Evolutionary conservation across 306 rosid species (phyloP), one percentile per base, ranked within the genome.

Genomic region (Canavalia gladiata): DNA sequence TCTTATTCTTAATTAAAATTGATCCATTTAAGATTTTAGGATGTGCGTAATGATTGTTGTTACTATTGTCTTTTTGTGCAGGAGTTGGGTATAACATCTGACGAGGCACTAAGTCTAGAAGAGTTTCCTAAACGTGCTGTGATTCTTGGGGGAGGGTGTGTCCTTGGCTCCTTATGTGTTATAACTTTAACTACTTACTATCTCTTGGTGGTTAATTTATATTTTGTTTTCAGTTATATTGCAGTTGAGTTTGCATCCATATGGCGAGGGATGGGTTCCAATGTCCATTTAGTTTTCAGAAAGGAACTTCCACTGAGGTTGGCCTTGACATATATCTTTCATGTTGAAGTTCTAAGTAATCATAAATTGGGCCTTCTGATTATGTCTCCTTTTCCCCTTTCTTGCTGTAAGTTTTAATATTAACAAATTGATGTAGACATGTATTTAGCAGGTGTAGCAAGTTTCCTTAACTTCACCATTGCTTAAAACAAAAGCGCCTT

Each of bases 91-190:
- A 93, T 95, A 85, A 93, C 99, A 72, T 95, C 99, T 29, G 98
- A 95, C 25, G 98, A 95, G 92, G 99, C 99, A 64, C 86, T 95
- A 88, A 95, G 99, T 91, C 82, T 95, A 79, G 98, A 95, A 82
- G 94, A 95, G 65, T 82, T 91, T 3, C 99, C 99, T 39, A 95
- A 88, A 84, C 94, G 84, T 75, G 93, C 78, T 62, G 93, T 95
- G 85, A 87, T 95, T 86, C 92, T 95, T 45, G 99, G 99, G 54
- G 99, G 87, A 89, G 99, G 99, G 99, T 95, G 42, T 75, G 97
- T 83, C 46, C 49, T 39, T 29, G 46, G 79, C 82, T 75, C 65
- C 66, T 29, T 75, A 9, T 74, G 43, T 77, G 11, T 62, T 69
- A 6, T 54, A 75, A 68, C n/a, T 57, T 74, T 29, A 37, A 74